Conservation (phyloP, 306 rosid species). For the Cicer chorassanicum region DNA sequence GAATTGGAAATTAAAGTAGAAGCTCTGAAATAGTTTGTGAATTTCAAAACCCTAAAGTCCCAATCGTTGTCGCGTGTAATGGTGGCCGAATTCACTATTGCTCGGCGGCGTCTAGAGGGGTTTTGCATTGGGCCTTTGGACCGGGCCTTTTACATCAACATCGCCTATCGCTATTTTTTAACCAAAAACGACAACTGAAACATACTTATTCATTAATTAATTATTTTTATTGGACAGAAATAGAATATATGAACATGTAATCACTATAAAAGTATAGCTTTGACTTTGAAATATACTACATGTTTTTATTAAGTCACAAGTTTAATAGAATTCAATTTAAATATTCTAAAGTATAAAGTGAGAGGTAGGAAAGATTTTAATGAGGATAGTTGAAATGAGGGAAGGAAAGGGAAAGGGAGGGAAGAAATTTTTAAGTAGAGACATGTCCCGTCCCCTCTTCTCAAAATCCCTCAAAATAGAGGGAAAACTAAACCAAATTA, state of each 20-base stretch:
- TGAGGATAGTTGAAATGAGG: too few relatives aligned
- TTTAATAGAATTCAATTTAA: too few relatives aligned
- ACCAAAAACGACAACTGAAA: neutral
- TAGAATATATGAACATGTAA: neutral
- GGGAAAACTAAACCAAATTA: too few relatives aligned
- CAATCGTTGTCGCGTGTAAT: constrained; percentile 1
- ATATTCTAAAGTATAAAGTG: too few relatives aligned
- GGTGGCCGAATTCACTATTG: constrained; percentile 29
- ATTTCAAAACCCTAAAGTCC: constrained; percentile 37
- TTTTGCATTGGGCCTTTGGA: constrained; percentile 11
- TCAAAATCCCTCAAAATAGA: too few relatives aligned
- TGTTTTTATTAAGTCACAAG: too few relatives aligned
- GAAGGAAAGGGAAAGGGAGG: too few relatives aligned
- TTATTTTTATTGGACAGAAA: neutral
- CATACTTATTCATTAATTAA: neutral
- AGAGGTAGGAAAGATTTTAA: too few relatives aligned
- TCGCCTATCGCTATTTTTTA: neutral
- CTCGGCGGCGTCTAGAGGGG: constrained; percentile 4
- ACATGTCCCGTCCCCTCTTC: too few relatives aligned
- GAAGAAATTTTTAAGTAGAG: too few relatives aligned
- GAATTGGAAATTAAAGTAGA: constrained; percentile 5
- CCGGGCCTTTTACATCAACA: constrained; percentile 13
- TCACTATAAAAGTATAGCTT: neutral
- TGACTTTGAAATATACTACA: too few relatives aligned
- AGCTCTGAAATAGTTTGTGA: neutral